These are phyloP conservation scores for Blumeria hordei DNA, from an alignment of 2,329 filamentous ascomycete species.

Conservation along the genomic window DNA sequence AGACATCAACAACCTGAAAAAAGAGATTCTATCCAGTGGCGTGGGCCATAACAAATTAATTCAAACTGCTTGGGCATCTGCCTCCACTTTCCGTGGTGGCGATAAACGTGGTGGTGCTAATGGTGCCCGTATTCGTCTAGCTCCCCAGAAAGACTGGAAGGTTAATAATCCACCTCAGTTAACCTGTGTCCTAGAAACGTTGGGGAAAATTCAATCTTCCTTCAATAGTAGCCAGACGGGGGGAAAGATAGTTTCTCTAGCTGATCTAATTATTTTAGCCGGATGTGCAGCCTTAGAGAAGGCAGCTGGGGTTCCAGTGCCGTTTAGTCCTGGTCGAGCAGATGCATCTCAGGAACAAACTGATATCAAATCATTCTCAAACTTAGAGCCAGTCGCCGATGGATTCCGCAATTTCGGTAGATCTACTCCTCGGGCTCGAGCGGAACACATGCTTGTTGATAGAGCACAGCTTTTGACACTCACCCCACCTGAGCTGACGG, in stretches of 20 bases:
- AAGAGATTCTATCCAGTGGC: constrained; percentile 38
- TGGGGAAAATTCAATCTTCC: constrained; percentile 39
- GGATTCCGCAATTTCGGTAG: constrained; percentile 62
- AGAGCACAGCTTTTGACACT: constrained; percentile 46
- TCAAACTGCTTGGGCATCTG: constrained; percentile 41
- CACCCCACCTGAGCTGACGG: constrained; percentile 45
- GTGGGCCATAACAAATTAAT: constrained; percentile 37
- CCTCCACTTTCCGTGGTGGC: constrained; percentile 46
- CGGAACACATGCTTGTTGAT: constrained; percentile 50
- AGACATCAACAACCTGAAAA: constrained; percentile 43
- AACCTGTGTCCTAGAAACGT: constrained; percentile 30
- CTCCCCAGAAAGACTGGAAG: constrained; percentile 47
- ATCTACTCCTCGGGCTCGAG: constrained; percentile 31
- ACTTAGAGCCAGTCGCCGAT: constrained; percentile 46
- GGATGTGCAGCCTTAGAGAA: constrained; percentile 49
- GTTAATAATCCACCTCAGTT: constrained; percentile 51
- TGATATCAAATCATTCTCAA: constrained; percentile 34
- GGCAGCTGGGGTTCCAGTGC: constrained; percentile 38
- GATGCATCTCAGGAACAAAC: constrained; percentile 53
- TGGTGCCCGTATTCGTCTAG: constrained; percentile 51
- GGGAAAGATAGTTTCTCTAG: constrained; percentile 42
- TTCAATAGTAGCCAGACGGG: constrained; percentile 30
- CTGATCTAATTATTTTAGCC: constrained; percentile 56
- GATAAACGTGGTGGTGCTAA: constrained; percentile 72
- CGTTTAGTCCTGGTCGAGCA: constrained; percentile 48